phyloP scores from a whole-genome alignment of 2,329 filamentous ascomycete species.

The Mariannaea sp. region DNA sequence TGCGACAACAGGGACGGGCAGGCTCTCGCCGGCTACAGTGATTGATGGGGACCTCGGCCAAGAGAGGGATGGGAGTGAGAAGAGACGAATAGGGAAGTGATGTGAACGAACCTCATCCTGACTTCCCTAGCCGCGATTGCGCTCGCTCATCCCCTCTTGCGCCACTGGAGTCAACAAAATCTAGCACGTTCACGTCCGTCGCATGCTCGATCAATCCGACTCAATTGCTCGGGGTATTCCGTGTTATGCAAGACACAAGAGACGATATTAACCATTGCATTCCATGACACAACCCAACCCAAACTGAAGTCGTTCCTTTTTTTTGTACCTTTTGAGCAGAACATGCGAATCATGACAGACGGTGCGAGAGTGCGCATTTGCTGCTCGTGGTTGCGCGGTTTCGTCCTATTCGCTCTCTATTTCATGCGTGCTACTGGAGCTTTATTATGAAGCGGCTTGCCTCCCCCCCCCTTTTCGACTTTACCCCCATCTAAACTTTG shows the following conservation, averaged over 20 bases:
- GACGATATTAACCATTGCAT: slow-evolving; percentile 28
- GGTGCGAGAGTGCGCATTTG: slow-evolving; percentile 1
- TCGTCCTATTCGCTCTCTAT: slow-evolving; percentile 32
- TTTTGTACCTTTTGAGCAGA: slow-evolving; percentile 13
- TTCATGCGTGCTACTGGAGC: slow-evolving; percentile 19
- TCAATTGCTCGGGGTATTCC: slow-evolving; percentile 24
- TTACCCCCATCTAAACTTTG: slow-evolving; percentile 19
- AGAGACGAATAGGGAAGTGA: not conserved
- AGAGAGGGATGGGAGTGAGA: not conserved
- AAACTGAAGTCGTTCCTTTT: too few species aligned
- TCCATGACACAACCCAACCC: slow-evolving; percentile 22
- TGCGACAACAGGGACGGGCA: slow-evolving; percentile 14
- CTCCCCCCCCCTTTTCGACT: not conserved
- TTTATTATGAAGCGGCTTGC: slow-evolving; percentile 12
- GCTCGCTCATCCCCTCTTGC: slow-evolving; percentile 8
- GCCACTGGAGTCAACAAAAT: slow-evolving; percentile 24
- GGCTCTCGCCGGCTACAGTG: not conserved
- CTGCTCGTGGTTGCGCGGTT: slow-evolving; percentile 32
- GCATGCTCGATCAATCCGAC: slow-evolving; percentile 21
- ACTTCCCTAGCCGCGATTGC: not conserved
- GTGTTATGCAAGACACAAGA: slow-evolving; percentile 31
- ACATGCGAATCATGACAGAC: not conserved
- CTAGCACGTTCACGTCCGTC: slow-evolving; percentile 27
- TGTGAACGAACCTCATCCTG: slow-evolving; percentile 9
- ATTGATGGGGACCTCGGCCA: not conserved